Percentiles rank a stretch among this genome's conserved stretches.
These are phyloP conservation scores for Fistulifera pelliculosa DNA, from an alignment of 108 stramenopile species.

Conservation along the genomic window DNA sequence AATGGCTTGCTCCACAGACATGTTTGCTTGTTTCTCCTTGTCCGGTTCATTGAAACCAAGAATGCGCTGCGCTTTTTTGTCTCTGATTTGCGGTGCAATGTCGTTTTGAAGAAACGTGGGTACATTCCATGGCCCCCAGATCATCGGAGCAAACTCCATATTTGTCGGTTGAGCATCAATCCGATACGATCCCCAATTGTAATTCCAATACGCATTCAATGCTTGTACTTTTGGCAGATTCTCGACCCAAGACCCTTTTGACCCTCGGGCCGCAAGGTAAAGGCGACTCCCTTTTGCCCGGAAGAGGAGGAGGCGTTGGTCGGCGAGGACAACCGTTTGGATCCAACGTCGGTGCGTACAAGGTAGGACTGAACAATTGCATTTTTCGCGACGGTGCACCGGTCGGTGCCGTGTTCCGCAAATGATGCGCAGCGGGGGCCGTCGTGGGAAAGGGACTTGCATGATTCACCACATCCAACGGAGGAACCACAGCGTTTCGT, in stretches of 20 bases:
- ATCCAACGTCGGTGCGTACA: too few species aligned
- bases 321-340: not conserved
- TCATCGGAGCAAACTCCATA: constrained; percentile 21
- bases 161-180: not conserved
- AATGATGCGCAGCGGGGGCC: too few species aligned
- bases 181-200: constrained; percentile 7
- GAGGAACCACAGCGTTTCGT: too few species aligned
- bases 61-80: constrained; percentile 1
- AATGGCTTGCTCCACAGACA: constrained; percentile 10
- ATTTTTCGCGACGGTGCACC: too few species aligned
- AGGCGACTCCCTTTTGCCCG: constrained; percentile 18
- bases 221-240: constrained; percentile 17
- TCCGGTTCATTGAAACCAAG: constrained; percentile 26
- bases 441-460: too few species aligned
- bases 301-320: not conserved
- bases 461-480: too few species aligned
- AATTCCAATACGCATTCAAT: constrained; percentile 15
- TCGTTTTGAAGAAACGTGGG: not conserved
- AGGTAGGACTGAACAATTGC: too few species aligned
- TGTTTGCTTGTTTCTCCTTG: constrained; percentile 11
- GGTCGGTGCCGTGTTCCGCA: too few species aligned
- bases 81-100: not conserved
- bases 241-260: constrained; percentile 12
- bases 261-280: constrained; percentile 11
- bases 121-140: constrained; percentile 15